Base-by-base conservation (phyloP, 2,329 filamentous ascomycete genomes). In the Aspergillus clavatus region DNA sequence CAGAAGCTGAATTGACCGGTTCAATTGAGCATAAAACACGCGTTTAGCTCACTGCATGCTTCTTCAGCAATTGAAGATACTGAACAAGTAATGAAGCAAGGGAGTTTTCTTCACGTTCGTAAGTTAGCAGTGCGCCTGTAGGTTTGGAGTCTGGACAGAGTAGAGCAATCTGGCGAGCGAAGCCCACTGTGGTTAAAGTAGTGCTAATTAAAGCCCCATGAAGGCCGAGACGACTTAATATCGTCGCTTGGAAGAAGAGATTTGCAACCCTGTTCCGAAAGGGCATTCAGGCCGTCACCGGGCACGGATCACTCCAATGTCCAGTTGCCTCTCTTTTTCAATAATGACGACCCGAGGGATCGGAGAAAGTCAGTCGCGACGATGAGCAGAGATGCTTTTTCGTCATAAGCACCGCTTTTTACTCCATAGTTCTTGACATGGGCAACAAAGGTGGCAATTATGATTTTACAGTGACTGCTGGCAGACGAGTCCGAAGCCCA, bases 61-160 rank as follows among this genome's bases (percentile, higher is more conserved):
- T n/a, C 31, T 22, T 42, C 28, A 26, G 21, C 26, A 18, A 27
- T 41, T 39, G 38, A 43, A 28, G 38, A 35, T 26, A 42, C 33
- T 40, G 36, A 21, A 46, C 41, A 40, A 44, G 26, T 18, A 38
- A 48, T 45, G 46, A 49, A 48, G 47, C 45, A 50, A 54, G 53
- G 49, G 40, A 45, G 55, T 43, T n/a, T 38, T 16, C 41, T 42
- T 50, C 31, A 12, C 16, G 43, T 46, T 27, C 47, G 46, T 37
- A 47, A 38, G 40, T 16, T 10, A 35, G 31, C 14, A 40, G 21
- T 40, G 38, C n/a, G 37, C 29, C 44, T 46, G 40, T 35, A 23
- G 41, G 43, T 45, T 43, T 27, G 40, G 29, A n/a, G n/a, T n/a
- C n/a, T n/a, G n/a, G n/a, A n/a, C n/a, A n/a, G n/a, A n/a, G n/a